These are phyloP conservation scores for Aspergillus puulaauensis DNA, from an alignment of 2,329 filamentous ascomycete species.

Conservation along the genomic window DNA sequence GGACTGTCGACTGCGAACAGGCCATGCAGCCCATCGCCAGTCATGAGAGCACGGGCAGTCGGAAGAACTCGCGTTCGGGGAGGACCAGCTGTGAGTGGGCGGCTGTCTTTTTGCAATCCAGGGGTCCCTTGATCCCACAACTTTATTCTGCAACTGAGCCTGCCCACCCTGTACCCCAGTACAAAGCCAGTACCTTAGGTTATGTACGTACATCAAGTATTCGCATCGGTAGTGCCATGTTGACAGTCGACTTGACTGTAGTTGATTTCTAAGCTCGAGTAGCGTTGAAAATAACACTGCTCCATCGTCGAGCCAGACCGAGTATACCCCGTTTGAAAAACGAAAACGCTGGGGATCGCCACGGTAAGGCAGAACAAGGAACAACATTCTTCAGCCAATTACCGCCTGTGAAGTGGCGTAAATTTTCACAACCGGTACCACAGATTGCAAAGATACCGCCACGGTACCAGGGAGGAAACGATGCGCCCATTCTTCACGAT, in stretches of 20 bases:
- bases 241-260: too few relatives aligned
- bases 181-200: too few relatives aligned
- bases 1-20: background rate
- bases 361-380: constrained; percentile 12
- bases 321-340: background rate
- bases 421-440: background rate
- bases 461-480: background rate
- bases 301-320: background rate
- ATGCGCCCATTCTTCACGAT: constrained; percentile 7
- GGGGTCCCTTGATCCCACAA: background rate
- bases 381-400: constrained; percentile 3
- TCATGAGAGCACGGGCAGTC: background rate
- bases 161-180: too few relatives aligned
- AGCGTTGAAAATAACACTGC: background rate
- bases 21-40: background rate
- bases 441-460: background rate
- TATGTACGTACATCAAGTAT: too few relatives aligned
- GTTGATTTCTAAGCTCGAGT: too few relatives aligned
- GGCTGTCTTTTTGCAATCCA: background rate
- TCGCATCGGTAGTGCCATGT: too few relatives aligned
- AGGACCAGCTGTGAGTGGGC: background rate
- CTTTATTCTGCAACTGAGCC: background rate
- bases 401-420: background rate
- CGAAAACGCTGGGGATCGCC: background rate
- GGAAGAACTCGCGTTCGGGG: constrained; percentile 11